phyloP scores from a whole-genome alignment of 371 early-diverging fungal species.

The Furculomyces boomerangus region DNA sequence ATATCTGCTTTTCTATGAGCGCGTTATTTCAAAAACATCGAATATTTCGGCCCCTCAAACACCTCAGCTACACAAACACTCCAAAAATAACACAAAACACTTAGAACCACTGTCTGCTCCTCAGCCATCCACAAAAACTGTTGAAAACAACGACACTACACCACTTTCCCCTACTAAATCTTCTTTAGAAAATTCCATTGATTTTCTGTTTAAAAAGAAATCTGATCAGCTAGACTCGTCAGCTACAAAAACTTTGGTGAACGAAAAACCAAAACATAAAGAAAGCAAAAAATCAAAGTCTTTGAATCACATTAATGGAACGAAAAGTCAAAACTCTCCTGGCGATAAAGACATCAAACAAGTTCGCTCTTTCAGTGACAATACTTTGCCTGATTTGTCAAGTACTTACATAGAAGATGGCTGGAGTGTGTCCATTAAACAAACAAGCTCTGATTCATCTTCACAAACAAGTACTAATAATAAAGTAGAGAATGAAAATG shows the following conservation, averaged over 20 bases:
- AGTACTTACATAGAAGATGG: not conserved
- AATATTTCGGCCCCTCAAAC: not conserved
- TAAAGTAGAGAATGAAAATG: too few relatives aligned
- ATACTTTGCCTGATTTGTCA: too few relatives aligned
- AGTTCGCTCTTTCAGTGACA: too few relatives aligned
- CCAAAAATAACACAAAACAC: not conserved
- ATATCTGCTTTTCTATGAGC: constrained; percentile 69
- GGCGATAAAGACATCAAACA: too few relatives aligned
- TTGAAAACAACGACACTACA: not conserved
- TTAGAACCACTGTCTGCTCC: not conserved
- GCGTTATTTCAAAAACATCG: constrained; percentile 7
- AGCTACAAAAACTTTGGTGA: too few relatives aligned
- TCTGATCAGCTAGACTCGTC: too few relatives aligned
- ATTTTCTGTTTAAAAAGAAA: too few relatives aligned
- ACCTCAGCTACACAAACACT: not conserved
- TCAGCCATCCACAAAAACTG: not conserved
- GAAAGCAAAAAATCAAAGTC: not conserved
- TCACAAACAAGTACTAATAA: too few relatives aligned
- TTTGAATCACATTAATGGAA: not conserved
- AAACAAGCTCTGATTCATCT: not conserved
- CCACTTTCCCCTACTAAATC: not conserved
- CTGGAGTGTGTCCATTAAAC: not conserved
- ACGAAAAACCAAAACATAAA: too few relatives aligned
- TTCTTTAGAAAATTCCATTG: too few relatives aligned
- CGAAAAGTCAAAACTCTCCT: too few relatives aligned